phyloP scores from a whole-genome alignment of 2,329 filamentous ascomycete species.

The Cladophialophora chaetospira region DNA sequence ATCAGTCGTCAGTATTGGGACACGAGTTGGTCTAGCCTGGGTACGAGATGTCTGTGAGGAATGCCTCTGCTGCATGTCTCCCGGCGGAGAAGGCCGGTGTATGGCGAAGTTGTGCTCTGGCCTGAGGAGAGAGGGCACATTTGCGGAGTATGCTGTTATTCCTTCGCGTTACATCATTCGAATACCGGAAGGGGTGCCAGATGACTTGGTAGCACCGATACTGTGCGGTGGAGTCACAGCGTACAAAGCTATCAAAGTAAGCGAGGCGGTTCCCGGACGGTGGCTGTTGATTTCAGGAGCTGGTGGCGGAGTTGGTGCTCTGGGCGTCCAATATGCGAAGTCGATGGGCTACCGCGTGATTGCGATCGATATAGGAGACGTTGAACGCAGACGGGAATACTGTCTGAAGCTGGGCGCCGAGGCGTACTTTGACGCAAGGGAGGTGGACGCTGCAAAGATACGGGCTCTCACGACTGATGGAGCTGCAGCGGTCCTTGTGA shows the following conservation, averaged over 20 bases:
- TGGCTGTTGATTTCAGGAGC: conserved; percentile 41
- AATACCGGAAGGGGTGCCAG: conserved; percentile 39
- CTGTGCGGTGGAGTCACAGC: conserved; percentile 50
- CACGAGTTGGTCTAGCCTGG: conserved; percentile 44
- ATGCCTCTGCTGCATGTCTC: conserved; percentile 40
- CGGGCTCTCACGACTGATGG: conserved; percentile 25
- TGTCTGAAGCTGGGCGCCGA: conserved; percentile 42
- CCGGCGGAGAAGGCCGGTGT: conserved; percentile 24
- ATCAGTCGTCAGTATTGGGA: conserved; percentile 32
- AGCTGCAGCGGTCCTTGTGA: conserved; percentile 22
- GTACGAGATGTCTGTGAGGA: conserved; percentile 41
- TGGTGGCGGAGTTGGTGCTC: conserved; percentile 39
- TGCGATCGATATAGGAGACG: conserved; percentile 43
- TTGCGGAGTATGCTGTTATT: conserved; percentile 45
- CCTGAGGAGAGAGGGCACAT: conserved; percentile 41
- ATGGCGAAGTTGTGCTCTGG: conserved; percentile 20
- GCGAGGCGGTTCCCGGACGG: conserved; percentile 19
- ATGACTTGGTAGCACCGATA: conserved; percentile 45
- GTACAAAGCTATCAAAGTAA: conserved; percentile 42
- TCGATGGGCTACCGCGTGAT: conserved; percentile 49
- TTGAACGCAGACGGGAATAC: conserved; percentile 39
- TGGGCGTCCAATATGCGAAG: conserved; percentile 45
- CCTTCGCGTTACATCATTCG: conserved; percentile 41
- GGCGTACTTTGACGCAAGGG: conserved; percentile 40
- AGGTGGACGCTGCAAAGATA: conserved; percentile 20